Evolutionary conservation across 106 monocot genomes (phyloP), one percentile per base, ranked within the genome.

Genomic region (Alisma plantagoaquatica): DNA sequence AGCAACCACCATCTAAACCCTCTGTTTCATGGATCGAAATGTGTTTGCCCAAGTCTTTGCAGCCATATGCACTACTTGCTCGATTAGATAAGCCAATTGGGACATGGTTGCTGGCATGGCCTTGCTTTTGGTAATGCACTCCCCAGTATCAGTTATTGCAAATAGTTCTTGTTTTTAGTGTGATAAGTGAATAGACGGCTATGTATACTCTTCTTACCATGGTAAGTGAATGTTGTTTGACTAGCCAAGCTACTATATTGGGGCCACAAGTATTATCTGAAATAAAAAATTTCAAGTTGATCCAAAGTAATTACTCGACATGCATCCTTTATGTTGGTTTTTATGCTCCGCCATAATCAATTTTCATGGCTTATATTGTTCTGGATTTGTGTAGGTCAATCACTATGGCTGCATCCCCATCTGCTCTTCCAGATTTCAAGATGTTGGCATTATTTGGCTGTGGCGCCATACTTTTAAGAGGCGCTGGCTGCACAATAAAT

Each of bases 401-500:
- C 38, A 75, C 98, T 2, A 58, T 98, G 73, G 89, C 98, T 24
- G 79, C 89, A 12, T 18, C 22, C 17, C 81, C 82, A 27, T 89
- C 89, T 43, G 66, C 77, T 51, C 27, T 98, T 46, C 98, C 98
- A 24, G 78, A 98, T 56, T 61, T 98, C 44, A 98, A 79, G 64
- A 98, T 90, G 90, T 21, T 98, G 15, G 62, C 82, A 25, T 65
- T 98, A 49, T 98, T 98, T 75, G 98, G 98, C 53, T 90, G 73
- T 70, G 98, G 98, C 19, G 73, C 98, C 27, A 73, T 98, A 43
- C 85, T 98, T 41, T 77, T 98, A 0, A 64, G 98, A 60, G 98
- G 98, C n/a, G 98, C 98, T 54, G 98, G 98, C 49, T 98, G 98
- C 76, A 98, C 98, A 21, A 70, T 85, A 11, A 98, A 98, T 72